Percentiles rank a stretch among this genome's conserved stretches.
Evolutionary conservation across 2,329 filamentous ascomycete species (phyloP).

Genomic region (Fusarium ambrosium): DNA sequence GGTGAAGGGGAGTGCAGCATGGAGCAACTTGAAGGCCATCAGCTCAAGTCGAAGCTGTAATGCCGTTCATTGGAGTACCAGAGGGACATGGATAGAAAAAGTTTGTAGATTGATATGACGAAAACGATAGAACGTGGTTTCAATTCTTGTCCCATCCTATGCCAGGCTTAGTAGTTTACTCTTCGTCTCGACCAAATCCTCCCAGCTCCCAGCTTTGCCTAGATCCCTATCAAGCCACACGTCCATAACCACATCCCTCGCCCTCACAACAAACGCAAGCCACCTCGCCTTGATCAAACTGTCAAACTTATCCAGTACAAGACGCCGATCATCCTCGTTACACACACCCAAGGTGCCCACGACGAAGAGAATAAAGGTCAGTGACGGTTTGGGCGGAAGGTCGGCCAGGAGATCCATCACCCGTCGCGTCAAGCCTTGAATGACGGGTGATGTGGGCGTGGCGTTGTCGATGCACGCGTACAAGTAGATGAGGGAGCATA

Average conservation of each 20-base stretch:
- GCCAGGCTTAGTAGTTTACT: constrained; percentile 11
- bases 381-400: constrained; percentile 8
- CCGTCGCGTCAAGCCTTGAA: constrained; percentile 5
- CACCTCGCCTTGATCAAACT: constrained; percentile 10
- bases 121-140: neutral
- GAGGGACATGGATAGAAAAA: neutral
- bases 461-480: constrained; percentile 16
- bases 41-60: constrained; percentile 14
- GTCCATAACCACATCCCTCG: constrained; percentile 4
- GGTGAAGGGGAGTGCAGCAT: neutral
- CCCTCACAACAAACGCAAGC: constrained; percentile 11
- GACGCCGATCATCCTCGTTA: constrained; percentile 11
- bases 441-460: constrained; percentile 4
- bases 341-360: constrained; percentile 11
- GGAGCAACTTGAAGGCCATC: neutral
- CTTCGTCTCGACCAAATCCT: constrained; percentile 15
- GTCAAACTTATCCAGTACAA: constrained; percentile 16
- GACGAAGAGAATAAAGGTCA: constrained; percentile 17
- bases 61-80: neutral
- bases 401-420: constrained; percentile 7
- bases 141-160: neutral
- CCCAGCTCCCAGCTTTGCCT: constrained; percentile 10
- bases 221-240: constrained; percentile 20
- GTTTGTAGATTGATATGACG: neutral
- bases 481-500: constrained; percentile 13